These are phyloP conservation scores for Mycosphaerella arachidis DNA, from an alignment of 2,329 filamentous ascomycete genomes.

Conservation along the genomic window DNA sequence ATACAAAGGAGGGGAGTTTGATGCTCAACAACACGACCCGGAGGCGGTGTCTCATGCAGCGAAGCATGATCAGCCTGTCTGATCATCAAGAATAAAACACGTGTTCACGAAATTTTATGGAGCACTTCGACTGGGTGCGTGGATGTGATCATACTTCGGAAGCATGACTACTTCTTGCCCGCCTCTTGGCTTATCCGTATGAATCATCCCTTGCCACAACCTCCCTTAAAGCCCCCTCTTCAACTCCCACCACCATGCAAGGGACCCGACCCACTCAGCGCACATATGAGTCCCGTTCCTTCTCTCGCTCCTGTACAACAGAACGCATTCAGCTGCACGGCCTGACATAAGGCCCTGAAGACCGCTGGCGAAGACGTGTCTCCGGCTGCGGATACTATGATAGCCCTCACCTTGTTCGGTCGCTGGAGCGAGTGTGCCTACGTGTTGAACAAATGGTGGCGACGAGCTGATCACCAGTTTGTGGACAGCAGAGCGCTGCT, in stretches of 20 bases:
- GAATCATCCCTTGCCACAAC: no score
- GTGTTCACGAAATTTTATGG: no score
- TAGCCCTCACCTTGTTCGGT: neutral
- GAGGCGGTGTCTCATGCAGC: neutral
- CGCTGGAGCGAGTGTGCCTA: neutral
- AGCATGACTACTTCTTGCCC: no score
- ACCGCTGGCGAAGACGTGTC: neutral
- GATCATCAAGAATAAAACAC: neutral
- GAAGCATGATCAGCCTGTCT: neutral
- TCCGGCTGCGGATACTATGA: neutral
- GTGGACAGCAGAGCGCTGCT: neutral
- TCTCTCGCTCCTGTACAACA: neutral
- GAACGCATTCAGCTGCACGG: neutral
- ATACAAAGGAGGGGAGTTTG: neutral
- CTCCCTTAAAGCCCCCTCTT: neutral
- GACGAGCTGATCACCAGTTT: neutral
- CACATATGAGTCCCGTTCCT: neutral
- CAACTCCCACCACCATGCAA: neutral
- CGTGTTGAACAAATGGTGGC: neutral
- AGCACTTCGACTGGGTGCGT: no score
- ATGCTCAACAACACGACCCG: neutral
- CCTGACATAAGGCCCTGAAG: neutral
- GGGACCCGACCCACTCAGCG: neutral
- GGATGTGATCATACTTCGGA: no score
- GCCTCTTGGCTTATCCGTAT: no score